Conservation (phyloP, 2,329 filamentous ascomycete genomes). For the Dissoconium aciculare region DNA sequence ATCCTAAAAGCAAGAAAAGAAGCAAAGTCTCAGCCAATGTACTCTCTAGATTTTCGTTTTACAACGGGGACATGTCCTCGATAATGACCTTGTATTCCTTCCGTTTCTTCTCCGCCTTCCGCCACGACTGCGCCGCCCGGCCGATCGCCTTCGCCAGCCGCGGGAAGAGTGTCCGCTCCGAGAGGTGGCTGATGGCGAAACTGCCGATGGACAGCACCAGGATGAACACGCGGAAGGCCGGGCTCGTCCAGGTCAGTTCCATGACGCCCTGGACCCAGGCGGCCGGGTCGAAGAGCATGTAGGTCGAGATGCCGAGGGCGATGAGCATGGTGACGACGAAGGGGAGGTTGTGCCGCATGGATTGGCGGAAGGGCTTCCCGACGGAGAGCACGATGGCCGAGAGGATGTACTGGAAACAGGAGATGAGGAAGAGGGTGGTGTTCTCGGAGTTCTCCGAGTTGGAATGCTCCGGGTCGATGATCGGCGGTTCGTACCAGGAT, state of each 20-base stretch:
- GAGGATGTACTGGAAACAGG: slow-evolving; percentile 89
- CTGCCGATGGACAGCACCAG: slow-evolving; percentile 54
- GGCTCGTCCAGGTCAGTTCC: slow-evolving; percentile 67
- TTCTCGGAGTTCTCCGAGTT: slow-evolving; percentile 90
- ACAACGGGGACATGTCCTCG: slow-evolving; percentile 39
- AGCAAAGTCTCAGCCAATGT: too few species aligned
- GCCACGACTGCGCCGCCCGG: slow-evolving; percentile 40
- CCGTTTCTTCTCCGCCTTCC: slow-evolving; percentile 51
- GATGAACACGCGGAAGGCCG: slow-evolving; percentile 58
- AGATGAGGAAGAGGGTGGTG: slow-evolving; percentile 74
- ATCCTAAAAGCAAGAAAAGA: too few species aligned
- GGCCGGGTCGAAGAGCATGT: slow-evolving; percentile 68
- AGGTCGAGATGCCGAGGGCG: slow-evolving; percentile 52
- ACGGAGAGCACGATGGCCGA: slow-evolving; percentile 79
- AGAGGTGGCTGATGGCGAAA: slow-evolving; percentile 52
- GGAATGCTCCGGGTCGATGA: slow-evolving; percentile 59
- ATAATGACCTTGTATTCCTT: slow-evolving; percentile 76
- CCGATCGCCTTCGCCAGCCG: slow-evolving; percentile 54
- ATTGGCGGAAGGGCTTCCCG: slow-evolving; percentile 77
- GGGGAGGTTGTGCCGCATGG: slow-evolving; percentile 65
- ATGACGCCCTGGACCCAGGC: slow-evolving; percentile 57
- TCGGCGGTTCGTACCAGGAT: slow-evolving; percentile 73
- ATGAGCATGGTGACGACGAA: slow-evolving; percentile 65
- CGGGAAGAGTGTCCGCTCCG: slow-evolving; percentile 58
- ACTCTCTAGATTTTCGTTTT: too few species aligned